These are phyloP conservation scores for Dactylellina leptospora DNA, from an alignment of 2,329 filamentous ascomycete genomes.

Conservation along the genomic window DNA sequence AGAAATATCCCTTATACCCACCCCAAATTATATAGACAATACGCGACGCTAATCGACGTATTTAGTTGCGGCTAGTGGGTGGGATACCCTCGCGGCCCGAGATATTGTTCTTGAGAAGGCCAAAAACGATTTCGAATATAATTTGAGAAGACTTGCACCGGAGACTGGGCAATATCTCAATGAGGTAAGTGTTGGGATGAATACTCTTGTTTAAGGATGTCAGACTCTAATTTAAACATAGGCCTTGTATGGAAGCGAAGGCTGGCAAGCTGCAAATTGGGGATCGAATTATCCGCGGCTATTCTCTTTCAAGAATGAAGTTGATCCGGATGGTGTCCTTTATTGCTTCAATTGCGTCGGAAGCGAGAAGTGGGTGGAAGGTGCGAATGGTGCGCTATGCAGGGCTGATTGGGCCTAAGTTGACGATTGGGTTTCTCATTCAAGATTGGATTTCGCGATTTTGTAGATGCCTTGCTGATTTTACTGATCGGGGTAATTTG, in stretches of 20 bases:
- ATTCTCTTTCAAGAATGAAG: constrained; percentile 59
- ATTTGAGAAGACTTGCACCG: constrained; percentile 61
- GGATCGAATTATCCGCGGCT: constrained; percentile 59
- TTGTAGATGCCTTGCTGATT: too few species aligned
- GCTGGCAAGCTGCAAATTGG: constrained; percentile 61
- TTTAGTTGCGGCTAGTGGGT: constrained; percentile 54
- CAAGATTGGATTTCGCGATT: too few species aligned
- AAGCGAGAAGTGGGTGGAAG: constrained; percentile 57
- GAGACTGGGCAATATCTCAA: constrained; percentile 63
- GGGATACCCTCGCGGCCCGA: constrained; percentile 59
- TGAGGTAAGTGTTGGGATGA: constrained; percentile 60
- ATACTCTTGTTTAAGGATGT: constrained; percentile 48
- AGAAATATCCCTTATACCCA: neutral
- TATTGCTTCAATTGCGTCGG: constrained; percentile 62
- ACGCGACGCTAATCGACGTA: too few species aligned
- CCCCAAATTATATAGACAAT: neutral
- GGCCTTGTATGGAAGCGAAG: constrained; percentile 38
- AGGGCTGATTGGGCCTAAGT: constrained; percentile 37
- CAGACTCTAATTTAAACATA: constrained; percentile 8
- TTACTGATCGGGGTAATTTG: too few species aligned
- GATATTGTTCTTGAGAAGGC: constrained; percentile 59
- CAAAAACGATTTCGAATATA: constrained; percentile 44
- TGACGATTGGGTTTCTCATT: too few species aligned
- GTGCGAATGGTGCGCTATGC: constrained; percentile 27
- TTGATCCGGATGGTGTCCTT: constrained; percentile 59